Conservation (phyloP, 208 protist genomes). For the Wallacemonas collosoma region DNA sequence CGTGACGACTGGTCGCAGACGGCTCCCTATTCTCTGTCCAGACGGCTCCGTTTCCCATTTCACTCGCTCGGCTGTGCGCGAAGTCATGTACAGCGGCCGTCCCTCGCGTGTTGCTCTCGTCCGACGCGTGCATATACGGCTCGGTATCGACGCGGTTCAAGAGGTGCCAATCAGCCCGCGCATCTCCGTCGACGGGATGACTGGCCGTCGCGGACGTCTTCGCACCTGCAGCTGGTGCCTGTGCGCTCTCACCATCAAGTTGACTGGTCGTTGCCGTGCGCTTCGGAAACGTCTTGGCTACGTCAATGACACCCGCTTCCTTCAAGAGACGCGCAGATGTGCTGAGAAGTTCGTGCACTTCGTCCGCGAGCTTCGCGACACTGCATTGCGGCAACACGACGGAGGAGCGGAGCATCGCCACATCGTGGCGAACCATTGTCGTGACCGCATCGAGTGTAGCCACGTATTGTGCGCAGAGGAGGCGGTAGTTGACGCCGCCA, state of each 20-base stretch:
- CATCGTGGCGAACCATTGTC: slow-evolving; percentile 51
- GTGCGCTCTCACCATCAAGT: no score
- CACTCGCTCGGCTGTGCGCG: not conserved
- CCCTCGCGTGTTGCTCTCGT: not conserved
- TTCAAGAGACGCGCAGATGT: slow-evolving; percentile 31
- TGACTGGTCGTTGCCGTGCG: no score
- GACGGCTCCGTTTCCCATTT: not conserved
- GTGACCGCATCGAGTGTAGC: slow-evolving; percentile 50
- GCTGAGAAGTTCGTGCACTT: slow-evolving; percentile 11
- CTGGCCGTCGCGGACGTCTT: not conserved
- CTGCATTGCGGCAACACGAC: slow-evolving; percentile 32
- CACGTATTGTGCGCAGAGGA: slow-evolving; percentile 59
- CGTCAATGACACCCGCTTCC: slow-evolving; percentile 26
- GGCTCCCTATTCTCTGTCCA: not conserved
- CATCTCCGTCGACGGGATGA: not conserved
- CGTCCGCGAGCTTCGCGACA: slow-evolving; percentile 2
- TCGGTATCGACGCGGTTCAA: slow-evolving; percentile 12
- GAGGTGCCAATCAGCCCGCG: not conserved
- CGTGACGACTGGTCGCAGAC: not conserved
- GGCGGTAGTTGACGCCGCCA: slow-evolving; percentile 82
- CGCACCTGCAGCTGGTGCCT: not conserved
- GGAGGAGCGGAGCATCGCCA: slow-evolving; percentile 31
- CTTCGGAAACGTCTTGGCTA: not conserved
- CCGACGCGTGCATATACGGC: slow-evolving; percentile 7
- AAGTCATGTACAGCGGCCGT: not conserved